A percentile compares a stretch with the other conserved stretches of the same genome.
These are phyloP conservation scores for Salix exigua DNA, from an alignment of 345 rosid genomes.

Conservation along the genomic window DNA sequence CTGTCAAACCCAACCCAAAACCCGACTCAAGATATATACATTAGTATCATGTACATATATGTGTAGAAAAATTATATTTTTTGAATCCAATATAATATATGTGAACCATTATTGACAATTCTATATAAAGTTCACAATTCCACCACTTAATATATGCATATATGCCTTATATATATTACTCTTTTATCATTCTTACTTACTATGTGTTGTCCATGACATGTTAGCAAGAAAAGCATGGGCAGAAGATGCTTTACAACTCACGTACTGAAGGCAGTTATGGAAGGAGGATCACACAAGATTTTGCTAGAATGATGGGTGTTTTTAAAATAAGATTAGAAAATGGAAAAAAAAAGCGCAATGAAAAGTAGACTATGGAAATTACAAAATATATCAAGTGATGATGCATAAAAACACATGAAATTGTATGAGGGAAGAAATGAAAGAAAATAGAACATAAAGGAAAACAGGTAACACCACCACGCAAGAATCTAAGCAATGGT, in stretches of 20 bases:
- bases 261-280: not conserved
- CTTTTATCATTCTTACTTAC: not conserved
- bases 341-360: not conserved
- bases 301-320: not conserved
- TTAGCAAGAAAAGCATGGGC: not conserved
- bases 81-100: no score
- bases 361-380: not conserved
- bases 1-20: no score
- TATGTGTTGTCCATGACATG: not conserved
- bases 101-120: no score
- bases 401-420: not conserved
- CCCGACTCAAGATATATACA: no score
- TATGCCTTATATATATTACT: no score
- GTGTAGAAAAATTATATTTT: no score
- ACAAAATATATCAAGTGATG: not conserved
- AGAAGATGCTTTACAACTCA: not conserved
- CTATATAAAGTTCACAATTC: no score
- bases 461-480: not conserved
- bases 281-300: not conserved
- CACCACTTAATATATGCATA: no score
- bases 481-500: not conserved
- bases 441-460: not conserved
- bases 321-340: not conserved
- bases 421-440: not conserved
- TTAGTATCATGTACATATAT: no score